phyloP scores from a whole-genome alignment of 2,329 filamentous ascomycete genomes.

The Colletotrichum eleusines region DNA sequence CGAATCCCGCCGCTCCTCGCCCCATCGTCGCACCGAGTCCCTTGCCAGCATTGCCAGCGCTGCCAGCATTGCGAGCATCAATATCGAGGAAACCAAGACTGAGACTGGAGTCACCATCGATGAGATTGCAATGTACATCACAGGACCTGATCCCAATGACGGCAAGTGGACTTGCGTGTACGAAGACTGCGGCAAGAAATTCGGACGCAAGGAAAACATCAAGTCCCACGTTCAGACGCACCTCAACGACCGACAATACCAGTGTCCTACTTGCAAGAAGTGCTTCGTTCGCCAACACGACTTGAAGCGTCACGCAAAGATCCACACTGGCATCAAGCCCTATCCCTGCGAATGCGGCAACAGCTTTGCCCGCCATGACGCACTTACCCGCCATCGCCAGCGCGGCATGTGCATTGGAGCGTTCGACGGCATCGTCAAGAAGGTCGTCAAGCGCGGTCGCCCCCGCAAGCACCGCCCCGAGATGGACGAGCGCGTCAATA shows the following conservation, averaged over 20 bases:
- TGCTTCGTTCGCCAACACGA: conserved; percentile 98
- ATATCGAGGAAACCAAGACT: conserved; percentile 74
- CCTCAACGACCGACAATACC: conserved; percentile 94
- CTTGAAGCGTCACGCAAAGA: conserved; percentile 96
- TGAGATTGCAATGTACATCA: conserved; percentile 82
- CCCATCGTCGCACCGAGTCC: conserved; percentile 70
- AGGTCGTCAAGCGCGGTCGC: conserved; percentile 72
- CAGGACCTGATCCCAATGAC: conserved; percentile 77
- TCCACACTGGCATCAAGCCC: conserved; percentile 95
- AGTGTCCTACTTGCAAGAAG: conserved; percentile 92
- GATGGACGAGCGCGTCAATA: conserved; percentile 67
- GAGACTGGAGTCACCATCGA: conserved; percentile 90
- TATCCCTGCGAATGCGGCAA: conserved; percentile 96
- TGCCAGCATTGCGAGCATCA: conserved; percentile 71
- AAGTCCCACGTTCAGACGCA: conserved; percentile 99
- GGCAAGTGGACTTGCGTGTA: conserved; percentile 85
- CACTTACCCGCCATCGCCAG: conserved; percentile 92
- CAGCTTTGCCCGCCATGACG: conserved; percentile 94
- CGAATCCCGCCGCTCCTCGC: conserved; percentile 48
- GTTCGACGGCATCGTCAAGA: conserved; percentile 80
- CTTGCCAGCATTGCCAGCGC: conserved; percentile 69
- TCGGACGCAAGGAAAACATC: conserved; percentile 98
- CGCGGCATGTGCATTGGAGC: conserved; percentile 97
- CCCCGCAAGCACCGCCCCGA: conserved; percentile 73
- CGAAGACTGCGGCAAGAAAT: conserved; percentile 85